Percentiles rank a stretch among this genome's conserved stretches.
These are phyloP conservation scores for Yamadazyma trypodendri DNA, from an alignment of 1,139 yeast species.

Conservation along the genomic window DNA sequence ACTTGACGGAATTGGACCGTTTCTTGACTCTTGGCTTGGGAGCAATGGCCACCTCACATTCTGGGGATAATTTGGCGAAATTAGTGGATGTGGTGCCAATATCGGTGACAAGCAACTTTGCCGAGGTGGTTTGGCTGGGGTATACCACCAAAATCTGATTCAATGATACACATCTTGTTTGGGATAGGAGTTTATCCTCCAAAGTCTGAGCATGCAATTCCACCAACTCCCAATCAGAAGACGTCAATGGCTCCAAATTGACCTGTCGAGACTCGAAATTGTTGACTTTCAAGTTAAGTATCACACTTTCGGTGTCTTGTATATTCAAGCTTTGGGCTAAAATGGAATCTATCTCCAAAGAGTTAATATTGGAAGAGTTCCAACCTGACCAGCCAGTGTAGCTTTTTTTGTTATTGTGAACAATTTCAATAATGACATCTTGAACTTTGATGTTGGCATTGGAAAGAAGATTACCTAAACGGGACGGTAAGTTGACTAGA, in stretches of 20 bases:
- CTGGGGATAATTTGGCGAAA: slow-evolving; percentile 64
- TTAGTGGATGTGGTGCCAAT: slow-evolving; percentile 49
- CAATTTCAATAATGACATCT: slow-evolving; percentile 55
- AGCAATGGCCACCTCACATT: slow-evolving; percentile 79
- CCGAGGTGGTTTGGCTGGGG: slow-evolving; percentile 65
- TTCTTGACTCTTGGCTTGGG: slow-evolving; percentile 60
- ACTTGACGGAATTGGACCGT: slow-evolving; percentile 20
- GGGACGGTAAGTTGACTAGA: slow-evolving; percentile 58
- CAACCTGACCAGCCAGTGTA: slow-evolving; percentile 89
- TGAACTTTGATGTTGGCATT: slow-evolving; percentile 59
- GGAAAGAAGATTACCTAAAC: slow-evolving; percentile 47
- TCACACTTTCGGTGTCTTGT: slow-evolving; percentile 42
- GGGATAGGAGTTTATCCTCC: slow-evolving; percentile 74
- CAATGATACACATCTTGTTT: slow-evolving; percentile 71
- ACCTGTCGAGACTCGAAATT: slow-evolving; percentile 57
- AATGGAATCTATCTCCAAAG: slow-evolving; percentile 41
- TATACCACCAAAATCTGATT: slow-evolving; percentile 67
- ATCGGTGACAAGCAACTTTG: slow-evolving; percentile 61
- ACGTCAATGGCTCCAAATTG: slow-evolving; percentile 72
- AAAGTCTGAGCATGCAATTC: slow-evolving; percentile 78
- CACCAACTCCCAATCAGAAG: slow-evolving; percentile 89
- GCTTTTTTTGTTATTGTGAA: slow-evolving; percentile 24
- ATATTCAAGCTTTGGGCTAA: slow-evolving; percentile 50
- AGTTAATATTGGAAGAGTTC: slow-evolving; percentile 33
- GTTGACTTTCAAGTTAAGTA: slow-evolving; percentile 41